Evolutionary conservation across 1,139 yeast genomes (phyloP).

Genomic region (Yamadazyma dendronema): DNA sequence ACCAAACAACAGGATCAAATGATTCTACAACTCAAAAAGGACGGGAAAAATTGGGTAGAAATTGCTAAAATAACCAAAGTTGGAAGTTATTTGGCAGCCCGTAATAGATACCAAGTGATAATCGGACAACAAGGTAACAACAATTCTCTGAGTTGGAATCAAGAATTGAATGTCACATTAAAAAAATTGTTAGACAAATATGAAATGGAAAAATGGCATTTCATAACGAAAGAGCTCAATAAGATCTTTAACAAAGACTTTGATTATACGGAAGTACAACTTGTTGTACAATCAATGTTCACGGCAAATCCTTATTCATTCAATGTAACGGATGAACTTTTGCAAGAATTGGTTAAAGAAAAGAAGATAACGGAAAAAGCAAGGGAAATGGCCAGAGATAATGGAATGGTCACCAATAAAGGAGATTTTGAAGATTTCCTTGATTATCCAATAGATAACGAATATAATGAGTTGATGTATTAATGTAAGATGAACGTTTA

Average conservation of each 20-base stretch:
- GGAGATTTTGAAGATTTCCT: conserved; percentile 12
- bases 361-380: conserved; percentile 38
- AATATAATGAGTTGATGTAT: conserved; percentile 8
- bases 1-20: conserved; percentile 65
- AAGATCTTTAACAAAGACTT: conserved; percentile 57
- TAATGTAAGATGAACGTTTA: neutral
- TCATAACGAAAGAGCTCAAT: conserved; percentile 58
- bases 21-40: conserved; percentile 59
- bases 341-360: conserved; percentile 39
- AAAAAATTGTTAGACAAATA: conserved; percentile 61
- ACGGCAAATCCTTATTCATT: conserved; percentile 56
- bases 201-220: conserved; percentile 70
- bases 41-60: conserved; percentile 72
- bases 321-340: conserved; percentile 50
- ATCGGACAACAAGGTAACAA: conserved; percentile 82
- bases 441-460: conserved; percentile 9
- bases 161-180: conserved; percentile 53
- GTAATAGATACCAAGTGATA: conserved; percentile 76
- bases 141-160: conserved; percentile 63
- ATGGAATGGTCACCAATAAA: neutral
- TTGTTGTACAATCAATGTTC: conserved; percentile 52
- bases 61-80: conserved; percentile 68
- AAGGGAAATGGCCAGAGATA: conserved; percentile 15
- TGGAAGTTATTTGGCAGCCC: conserved; percentile 68
- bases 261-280: conserved; percentile 55